phyloP scores from a whole-genome alignment of 352 stramenopile genomes.

The Phytophthora uliginosa region DNA sequence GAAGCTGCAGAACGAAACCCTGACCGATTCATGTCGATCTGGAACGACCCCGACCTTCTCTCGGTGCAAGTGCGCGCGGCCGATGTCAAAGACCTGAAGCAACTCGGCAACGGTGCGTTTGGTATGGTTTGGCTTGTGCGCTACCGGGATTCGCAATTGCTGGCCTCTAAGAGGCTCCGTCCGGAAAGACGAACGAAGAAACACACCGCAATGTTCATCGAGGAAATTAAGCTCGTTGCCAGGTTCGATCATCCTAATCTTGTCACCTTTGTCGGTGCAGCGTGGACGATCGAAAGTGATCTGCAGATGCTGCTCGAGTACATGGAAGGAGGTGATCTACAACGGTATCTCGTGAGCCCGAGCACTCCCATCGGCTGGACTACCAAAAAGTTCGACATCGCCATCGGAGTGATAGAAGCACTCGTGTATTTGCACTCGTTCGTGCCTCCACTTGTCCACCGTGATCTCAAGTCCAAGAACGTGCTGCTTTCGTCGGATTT shows the following conservation, averaged over 20 bases:
- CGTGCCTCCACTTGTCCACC: slow-evolving; percentile 40
- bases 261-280: slow-evolving; percentile 51
- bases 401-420: slow-evolving; percentile 47
- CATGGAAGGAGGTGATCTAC: slow-evolving; percentile 54
- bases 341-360: slow-evolving; percentile 26
- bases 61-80: slow-evolving; percentile 35
- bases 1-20: slow-evolving; percentile 6
- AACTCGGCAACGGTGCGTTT: slow-evolving; percentile 39
- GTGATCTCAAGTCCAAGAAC: slow-evolving; percentile 60
- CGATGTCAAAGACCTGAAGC: slow-evolving; percentile 35
- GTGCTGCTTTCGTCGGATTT: slow-evolving; percentile 44
- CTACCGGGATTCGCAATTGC: slow-evolving; percentile 34
- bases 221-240: slow-evolving; percentile 58
- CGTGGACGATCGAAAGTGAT: slow-evolving; percentile 56
- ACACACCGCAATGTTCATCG: slow-evolving; percentile 42
- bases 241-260: slow-evolving; percentile 57
- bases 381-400: slow-evolving; percentile 39
- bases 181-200: slow-evolving; percentile 33
- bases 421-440: slow-evolving; percentile 60
- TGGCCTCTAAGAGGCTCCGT: slow-evolving; percentile 42
- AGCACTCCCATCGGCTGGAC: slow-evolving; percentile 22
- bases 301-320: slow-evolving; percentile 58
- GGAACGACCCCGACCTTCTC: slow-evolving; percentile 39
- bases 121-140: slow-evolving; percentile 39
- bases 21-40: slow-evolving; percentile 30